phyloP scores from a whole-genome alignment of 2,329 filamentous ascomycete species.

The Nemania abortiva region DNA sequence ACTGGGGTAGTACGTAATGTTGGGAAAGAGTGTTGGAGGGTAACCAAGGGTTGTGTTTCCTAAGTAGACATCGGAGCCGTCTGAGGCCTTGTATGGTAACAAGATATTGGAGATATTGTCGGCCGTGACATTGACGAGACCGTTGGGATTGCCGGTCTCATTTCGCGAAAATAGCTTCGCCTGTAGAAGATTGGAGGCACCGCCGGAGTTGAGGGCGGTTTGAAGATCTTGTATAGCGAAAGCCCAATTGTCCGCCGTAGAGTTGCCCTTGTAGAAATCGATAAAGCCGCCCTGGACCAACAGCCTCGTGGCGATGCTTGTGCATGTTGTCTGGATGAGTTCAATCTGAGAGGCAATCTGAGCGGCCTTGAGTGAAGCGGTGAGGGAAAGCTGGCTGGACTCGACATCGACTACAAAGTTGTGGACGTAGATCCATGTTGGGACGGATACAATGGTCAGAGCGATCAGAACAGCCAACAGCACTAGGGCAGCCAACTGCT shows the following conservation, averaged over 20 bases:
- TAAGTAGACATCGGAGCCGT: conserved; percentile 71
- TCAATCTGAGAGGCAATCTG: conserved; percentile 83
- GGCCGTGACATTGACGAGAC: conserved; percentile 75
- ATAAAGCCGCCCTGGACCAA: conserved; percentile 67
- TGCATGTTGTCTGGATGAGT: conserved; percentile 80
- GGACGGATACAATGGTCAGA: conserved; percentile 82
- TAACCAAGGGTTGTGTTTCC: conserved; percentile 73
- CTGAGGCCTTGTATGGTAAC: conserved; percentile 70
- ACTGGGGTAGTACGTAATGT: conserved; percentile 73
- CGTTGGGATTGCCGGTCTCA: conserved; percentile 63
- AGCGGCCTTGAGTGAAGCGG: conserved; percentile 87
- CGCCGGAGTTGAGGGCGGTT: conserved; percentile 73
- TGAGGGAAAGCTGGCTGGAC: conserved; percentile 75
- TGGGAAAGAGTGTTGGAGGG: conserved; percentile 79
- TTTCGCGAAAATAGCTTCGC: conserved; percentile 79
- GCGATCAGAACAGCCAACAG: conserved; percentile 79
- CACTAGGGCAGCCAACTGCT: conserved; percentile 86
- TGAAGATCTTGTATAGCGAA: conserved; percentile 73
- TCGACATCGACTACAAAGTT: conserved; percentile 65
- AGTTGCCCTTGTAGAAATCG: conserved; percentile 68
- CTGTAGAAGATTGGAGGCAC: conserved; percentile 71
- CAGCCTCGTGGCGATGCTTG: conserved; percentile 76
- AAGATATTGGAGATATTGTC: conserved; percentile 61
- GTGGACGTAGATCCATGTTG: conserved; percentile 74
- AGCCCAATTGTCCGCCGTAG: conserved; percentile 69